Base-by-base conservation (phyloP, 1,284 basidiomycete genomes). In the Ustilago crameri region DNA sequence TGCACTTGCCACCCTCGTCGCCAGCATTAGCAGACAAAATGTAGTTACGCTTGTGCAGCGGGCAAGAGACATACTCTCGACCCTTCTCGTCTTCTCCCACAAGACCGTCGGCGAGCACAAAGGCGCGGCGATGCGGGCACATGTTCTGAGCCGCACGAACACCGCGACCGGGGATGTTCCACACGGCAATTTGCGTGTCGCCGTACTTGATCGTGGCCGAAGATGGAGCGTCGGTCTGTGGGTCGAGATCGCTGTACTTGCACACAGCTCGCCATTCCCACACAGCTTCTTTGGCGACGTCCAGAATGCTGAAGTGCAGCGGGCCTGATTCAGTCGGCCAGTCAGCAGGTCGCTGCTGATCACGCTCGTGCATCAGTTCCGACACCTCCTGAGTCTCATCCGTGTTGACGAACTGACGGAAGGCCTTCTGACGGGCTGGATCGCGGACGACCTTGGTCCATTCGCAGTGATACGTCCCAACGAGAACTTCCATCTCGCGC, bases 21-120 rank as follows among this genome's bases (percentile, higher is more conserved):
- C 65, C 66, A 5, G 58, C 65, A 20, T 75, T 68, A 49, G 72
- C 64, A 23, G 63, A 61, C 10, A 91, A 85, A 10, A 86, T 84
- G 82, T 88, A 91, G 83, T 91, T 90, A 20, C 88, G 86, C 83
- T 91, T 92, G 84, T 91, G 90, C 59, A 91, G 84, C 0, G 90
- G 90, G 76, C 90, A 89, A 74, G 72, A 62, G 30, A 78, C 63
- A 57, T 72, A 74, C 42, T 72, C 70, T n/a, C 70, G 50, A 15
- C 73, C 78, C 46, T 75, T 53, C 24, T 68, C 64, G 59, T 81
- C 79, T 56, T 85, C 84, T n/a, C 83, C 83, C 3, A 84, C 70
- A 35, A 84, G 82, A 24, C 91, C 91, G 67, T 91, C 89, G 34
- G 89, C 88, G 24, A 92, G 87, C 14, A 91, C 89, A 72, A 91